phyloP scores from a whole-genome alignment of 1,284 basidiomycete species.

The Wolfiporia cocos region DNA sequence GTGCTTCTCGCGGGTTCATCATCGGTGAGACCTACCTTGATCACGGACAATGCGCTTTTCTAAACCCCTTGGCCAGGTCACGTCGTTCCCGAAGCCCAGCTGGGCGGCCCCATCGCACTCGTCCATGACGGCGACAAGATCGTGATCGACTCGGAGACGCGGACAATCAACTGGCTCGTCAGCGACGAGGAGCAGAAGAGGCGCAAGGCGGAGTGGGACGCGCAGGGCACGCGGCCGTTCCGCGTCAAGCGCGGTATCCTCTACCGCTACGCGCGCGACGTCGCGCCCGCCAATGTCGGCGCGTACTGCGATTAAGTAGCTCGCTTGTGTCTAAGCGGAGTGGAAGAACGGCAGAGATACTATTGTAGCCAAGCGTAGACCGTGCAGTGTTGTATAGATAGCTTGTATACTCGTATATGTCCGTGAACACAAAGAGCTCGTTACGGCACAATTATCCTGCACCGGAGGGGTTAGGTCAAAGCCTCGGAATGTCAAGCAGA shows the following conservation, averaged over 20 bases:
- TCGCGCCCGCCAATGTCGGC: slow-evolving; percentile 72
- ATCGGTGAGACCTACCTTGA: slow-evolving; percentile 38
- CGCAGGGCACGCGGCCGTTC: slow-evolving; percentile 52
- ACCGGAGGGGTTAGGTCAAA: too few species aligned
- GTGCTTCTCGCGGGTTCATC: slow-evolving; percentile 61
- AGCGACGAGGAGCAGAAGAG: slow-evolving; percentile 72
- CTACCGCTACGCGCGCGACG: slow-evolving; percentile 73
- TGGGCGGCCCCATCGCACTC: slow-evolving; percentile 94
- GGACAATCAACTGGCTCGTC: slow-evolving; percentile 80
- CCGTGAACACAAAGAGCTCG: too few species aligned
- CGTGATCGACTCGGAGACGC: slow-evolving; percentile 73
- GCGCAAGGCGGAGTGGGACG: slow-evolving; percentile 72
- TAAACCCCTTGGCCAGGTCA: slow-evolving; percentile 45
- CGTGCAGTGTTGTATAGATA: not conserved
- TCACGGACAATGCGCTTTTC: not conserved
- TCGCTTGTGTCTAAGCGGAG: not conserved
- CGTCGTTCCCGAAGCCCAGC: slow-evolving; percentile 87
- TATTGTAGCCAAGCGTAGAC: not conserved
- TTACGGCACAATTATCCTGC: too few species aligned
- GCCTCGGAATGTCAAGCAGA: too few species aligned
- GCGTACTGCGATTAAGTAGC: slow-evolving; percentile 66
- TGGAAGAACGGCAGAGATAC: too few species aligned
- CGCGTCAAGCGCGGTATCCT: slow-evolving; percentile 71
- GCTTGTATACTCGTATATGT: slow-evolving; percentile 5
- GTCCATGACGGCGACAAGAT: slow-evolving; percentile 90